A percentile compares a stretch with the other conserved stretches of the same genome.
Conservation (phyloP, 257 asterid genomes). For the Cinchona pubescens region DNA sequence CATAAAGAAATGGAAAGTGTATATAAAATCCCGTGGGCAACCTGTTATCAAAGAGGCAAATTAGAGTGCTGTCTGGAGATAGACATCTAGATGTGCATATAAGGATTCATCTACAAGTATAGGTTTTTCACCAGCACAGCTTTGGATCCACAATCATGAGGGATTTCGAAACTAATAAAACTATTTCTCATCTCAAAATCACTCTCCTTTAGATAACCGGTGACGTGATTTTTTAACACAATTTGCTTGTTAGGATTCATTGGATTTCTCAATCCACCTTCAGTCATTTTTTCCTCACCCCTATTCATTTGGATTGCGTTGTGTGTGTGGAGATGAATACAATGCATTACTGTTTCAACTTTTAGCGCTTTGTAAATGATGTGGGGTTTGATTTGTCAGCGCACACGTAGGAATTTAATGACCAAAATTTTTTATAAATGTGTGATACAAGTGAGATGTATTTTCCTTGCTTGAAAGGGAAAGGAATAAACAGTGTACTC, state of each 20-base stretch:
- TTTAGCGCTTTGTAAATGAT: no score
- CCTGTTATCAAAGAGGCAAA: not conserved
- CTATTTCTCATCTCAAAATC: not conserved
- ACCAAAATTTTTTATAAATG: no score
- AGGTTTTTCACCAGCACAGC: slow-evolving; percentile 13
- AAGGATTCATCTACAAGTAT: slow-evolving; percentile 7
- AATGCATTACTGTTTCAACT: no score
- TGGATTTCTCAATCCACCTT: not conserved
- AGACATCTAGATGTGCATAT: not conserved
- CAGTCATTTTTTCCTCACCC: not conserved
- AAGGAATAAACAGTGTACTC: no score
- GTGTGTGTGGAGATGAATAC: no score
- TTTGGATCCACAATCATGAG: slow-evolving; percentile 5
- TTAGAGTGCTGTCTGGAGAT: not conserved
- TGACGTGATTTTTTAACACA: slow-evolving; percentile 1
- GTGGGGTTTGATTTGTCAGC: no score
- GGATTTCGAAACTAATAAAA: not conserved
- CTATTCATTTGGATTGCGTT: not conserved
- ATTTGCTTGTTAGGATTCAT: not conserved
- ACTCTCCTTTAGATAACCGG: not conserved
- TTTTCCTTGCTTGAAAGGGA: no score
- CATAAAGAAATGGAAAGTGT: no score
- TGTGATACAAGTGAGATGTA: no score
- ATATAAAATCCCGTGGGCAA: not conserved
- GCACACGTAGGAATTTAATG: no score